phyloP scores from a whole-genome alignment of 306 rosid species.

The Ammopiptanthus mongolicus region DNA sequence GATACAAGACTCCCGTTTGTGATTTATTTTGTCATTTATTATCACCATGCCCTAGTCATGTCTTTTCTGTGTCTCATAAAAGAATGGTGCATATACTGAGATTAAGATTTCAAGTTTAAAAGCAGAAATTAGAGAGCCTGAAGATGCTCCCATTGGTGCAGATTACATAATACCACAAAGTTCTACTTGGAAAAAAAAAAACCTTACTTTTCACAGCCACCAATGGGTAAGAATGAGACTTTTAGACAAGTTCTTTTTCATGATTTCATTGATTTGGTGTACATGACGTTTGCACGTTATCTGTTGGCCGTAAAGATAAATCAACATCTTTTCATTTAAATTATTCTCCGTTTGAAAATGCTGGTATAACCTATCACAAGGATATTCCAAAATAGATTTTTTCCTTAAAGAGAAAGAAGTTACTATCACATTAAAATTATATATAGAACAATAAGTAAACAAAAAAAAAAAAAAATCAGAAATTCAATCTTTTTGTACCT shows the following conservation, averaged over 20 bases:
- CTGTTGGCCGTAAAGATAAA: neutral
- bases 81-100: neutral
- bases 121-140: neutral
- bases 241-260: neutral
- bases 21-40: neutral
- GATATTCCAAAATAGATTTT: neutral
- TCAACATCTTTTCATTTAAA: neutral
- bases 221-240: neutral
- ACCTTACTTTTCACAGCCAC: neutral
- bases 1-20: neutral
- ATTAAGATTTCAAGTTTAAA: neutral
- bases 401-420: slow-evolving; percentile 11
- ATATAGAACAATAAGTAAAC: neutral
- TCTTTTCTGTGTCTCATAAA: neutral
- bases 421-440: neutral
- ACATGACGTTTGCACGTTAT: neutral
- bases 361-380: neutral
- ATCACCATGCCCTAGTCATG: neutral
- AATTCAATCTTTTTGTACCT: slow-evolving; percentile 12
- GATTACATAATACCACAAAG: neutral
- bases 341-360: neutral
- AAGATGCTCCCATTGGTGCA: neutral
- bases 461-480: neutral
- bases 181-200: neutral
- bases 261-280: neutral